Percentiles rank a stretch among this genome's conserved stretches.
Conservation (phyloP, 768 basidiomycete genomes). For the Lentinula sp. region DNA sequence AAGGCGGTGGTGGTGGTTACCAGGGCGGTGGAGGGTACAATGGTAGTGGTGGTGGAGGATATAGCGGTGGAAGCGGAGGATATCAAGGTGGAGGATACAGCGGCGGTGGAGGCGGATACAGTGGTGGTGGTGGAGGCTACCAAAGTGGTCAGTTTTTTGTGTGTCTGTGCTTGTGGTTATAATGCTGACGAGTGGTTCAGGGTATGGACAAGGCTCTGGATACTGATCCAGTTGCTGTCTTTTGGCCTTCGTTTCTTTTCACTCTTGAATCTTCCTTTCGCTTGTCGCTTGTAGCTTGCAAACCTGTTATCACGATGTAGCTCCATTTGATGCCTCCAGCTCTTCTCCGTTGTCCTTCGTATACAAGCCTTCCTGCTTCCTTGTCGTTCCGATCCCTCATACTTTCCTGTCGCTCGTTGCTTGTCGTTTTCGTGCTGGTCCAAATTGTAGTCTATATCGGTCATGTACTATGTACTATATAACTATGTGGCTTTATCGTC, state of each 20-base stretch:
- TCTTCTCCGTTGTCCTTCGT: conserved; percentile 1
- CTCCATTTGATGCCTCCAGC: conserved; percentile 3
- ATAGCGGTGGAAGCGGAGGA: conserved; percentile 17
- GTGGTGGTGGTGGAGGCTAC: conserved; percentile 26
- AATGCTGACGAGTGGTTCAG: neutral
- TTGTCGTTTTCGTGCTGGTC: conserved; percentile 4
- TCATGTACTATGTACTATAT: neutral
- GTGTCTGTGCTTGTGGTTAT: neutral
- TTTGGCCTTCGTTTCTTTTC: neutral
- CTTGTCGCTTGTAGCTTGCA: conserved; percentile 1
- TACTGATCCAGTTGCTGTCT: conserved; percentile 19
- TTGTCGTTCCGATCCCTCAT: neutral
- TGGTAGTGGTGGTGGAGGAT: conserved; percentile 15
- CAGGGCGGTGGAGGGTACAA: conserved; percentile 21
- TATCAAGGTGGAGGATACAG: conserved; percentile 15
- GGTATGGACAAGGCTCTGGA: conserved; percentile 12
- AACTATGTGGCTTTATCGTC: neutral
- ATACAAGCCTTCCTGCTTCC: conserved; percentile 3
- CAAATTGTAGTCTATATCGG: conserved; percentile 2
- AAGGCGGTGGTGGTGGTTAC: conserved; percentile 11
- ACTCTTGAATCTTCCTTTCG: conserved; percentile 5
- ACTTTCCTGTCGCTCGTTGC: conserved; percentile 5
- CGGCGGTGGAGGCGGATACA: conserved; percentile 12
- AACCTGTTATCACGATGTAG: conserved; percentile 7
- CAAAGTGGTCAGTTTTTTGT: conserved; percentile 20